A percentile compares a stretch with the other conserved stretches of the same genome.
phyloP scores from a whole-genome alignment of 345 rosid species.

The Trapa bicornis region DNA sequence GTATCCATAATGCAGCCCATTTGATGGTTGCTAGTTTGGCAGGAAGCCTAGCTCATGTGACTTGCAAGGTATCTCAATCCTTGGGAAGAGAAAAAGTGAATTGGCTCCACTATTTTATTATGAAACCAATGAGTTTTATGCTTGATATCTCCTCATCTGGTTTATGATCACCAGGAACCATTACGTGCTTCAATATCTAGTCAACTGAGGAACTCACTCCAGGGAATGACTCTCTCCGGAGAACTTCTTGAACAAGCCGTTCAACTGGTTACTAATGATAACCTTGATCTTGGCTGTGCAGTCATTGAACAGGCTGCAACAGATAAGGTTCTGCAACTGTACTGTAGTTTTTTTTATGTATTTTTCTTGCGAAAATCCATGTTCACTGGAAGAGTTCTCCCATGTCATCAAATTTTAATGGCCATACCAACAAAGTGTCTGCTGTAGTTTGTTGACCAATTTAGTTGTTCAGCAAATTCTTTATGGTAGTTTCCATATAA shows the following conservation, averaged over 20 bases:
- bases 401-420: not conserved
- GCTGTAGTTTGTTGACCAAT: not conserved
- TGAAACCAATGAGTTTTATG: not conserved
- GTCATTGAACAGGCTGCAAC: conserved; percentile 95
- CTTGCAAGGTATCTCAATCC: conserved; percentile 69
- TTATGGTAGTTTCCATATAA: not conserved
- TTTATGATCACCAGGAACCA: conserved; percentile 58
- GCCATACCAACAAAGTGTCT: not conserved
- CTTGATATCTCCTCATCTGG: not conserved
- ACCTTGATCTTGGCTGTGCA: conserved; percentile 99
- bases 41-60: conserved; percentile 96
- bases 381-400: not conserved
- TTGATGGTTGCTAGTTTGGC: conserved; percentile 99
- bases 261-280: conserved; percentile 92
- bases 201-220: conserved; percentile 70
- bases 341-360: not conserved
- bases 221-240: conserved; percentile 44
- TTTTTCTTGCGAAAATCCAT: not conserved
- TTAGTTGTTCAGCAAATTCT: too few relatives aligned
- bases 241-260: conserved; percentile 85
- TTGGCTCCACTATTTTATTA: not conserved
- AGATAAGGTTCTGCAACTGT: conserved; percentile 48
- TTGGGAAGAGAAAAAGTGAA: not conserved
- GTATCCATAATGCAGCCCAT: conserved; percentile 86
- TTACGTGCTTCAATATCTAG: conserved; percentile 76